A percentile compares a stretch with the other conserved stretches of the same genome.
Evolutionary conservation across 352 stramenopile genomes (phyloP).

Genomic region (Phytopythium ostracodes): DNA sequence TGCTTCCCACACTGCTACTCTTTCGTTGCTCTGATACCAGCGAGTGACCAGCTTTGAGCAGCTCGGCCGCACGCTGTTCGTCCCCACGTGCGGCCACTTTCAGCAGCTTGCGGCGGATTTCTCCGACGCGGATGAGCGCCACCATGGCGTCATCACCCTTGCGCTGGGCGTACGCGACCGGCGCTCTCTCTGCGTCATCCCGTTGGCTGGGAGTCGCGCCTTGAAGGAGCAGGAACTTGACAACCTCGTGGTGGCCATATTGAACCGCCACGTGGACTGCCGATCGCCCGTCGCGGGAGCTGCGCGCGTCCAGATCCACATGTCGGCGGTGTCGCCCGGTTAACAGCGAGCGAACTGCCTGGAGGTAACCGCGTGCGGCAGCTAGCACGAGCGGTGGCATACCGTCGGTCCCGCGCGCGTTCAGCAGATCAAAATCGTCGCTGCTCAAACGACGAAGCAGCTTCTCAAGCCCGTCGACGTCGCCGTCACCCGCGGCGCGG

Average conservation of each 20-base stretch:
- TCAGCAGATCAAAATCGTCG: not conserved
- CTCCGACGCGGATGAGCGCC: not conserved
- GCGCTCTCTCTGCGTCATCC: not conserved
- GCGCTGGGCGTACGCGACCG: constrained; percentile 1
- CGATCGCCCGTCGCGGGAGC: constrained; percentile 30
- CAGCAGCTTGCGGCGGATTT: not conserved
- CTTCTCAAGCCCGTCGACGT: not conserved
- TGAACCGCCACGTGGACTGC: constrained; percentile 41
- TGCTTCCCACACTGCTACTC: not conserved
- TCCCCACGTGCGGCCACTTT: not conserved
- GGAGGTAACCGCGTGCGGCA: constrained; percentile 35
- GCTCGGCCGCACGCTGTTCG: not conserved
- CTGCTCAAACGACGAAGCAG: not conserved
- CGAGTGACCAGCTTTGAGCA: not conserved
- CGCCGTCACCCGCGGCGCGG: not conserved
- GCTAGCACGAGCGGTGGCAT: constrained; percentile 10
- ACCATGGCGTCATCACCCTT: not conserved
- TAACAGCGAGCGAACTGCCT: constrained; percentile 26
- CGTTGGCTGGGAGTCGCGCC: constrained; percentile 15
- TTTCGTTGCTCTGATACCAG: not conserved
- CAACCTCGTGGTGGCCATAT: constrained; percentile 42
- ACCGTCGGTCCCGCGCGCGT: not conserved
- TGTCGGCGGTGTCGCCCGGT: constrained; percentile 33
- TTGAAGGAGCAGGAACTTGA: constrained; percentile 47
- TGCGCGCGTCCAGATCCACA: constrained; percentile 28